Evolutionary conservation across 352 stramenopile species (phyloP).

Genomic region (Phytophthora litchii): DNA sequence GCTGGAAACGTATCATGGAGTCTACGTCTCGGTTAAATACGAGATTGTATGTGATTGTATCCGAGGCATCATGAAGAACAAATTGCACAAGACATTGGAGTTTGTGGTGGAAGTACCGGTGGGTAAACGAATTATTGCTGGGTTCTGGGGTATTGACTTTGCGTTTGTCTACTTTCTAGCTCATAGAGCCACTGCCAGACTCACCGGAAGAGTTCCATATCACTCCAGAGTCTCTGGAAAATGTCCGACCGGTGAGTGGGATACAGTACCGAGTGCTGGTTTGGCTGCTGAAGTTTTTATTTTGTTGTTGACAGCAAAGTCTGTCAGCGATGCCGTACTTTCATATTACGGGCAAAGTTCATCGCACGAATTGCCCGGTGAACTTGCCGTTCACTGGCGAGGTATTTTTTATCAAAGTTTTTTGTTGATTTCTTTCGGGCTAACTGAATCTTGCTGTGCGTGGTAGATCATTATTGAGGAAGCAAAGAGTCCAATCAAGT

Average conservation of each 20-base stretch:
- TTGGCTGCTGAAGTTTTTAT: constrained; percentile 7
- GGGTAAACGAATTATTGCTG: not conserved
- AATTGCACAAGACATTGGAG: constrained; percentile 83
- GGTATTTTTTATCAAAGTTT: constrained; percentile 40
- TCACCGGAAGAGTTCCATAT: constrained; percentile 81
- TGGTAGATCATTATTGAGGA: constrained; percentile 78
- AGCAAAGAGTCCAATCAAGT: constrained; percentile 81
- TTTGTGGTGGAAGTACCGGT: constrained; percentile 93
- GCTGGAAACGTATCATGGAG: constrained; percentile 93
- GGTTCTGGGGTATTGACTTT: not conserved
- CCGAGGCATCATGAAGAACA: constrained; percentile 89
- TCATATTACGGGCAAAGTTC: constrained; percentile 79
- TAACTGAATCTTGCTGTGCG: constrained; percentile 5
- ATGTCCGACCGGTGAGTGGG: constrained; percentile 58
- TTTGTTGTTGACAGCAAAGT: constrained; percentile 45
- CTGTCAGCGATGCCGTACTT: constrained; percentile 74
- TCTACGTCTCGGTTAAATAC: constrained; percentile 93
- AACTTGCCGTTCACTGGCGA: constrained; percentile 91
- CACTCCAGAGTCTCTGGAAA: constrained; percentile 85
- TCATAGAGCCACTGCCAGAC: constrained; percentile 63
- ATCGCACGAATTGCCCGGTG: constrained; percentile 91
- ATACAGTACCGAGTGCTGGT: not conserved
- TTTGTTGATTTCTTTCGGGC: not conserved
- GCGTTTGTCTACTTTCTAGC: constrained; percentile 28
- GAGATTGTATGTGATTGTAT: constrained; percentile 86